Evolutionary conservation across 2,329 filamentous ascomycete species (phyloP), one percentile per base, ranked within the genome.

Genomic region (Alternaria sp.): DNA sequence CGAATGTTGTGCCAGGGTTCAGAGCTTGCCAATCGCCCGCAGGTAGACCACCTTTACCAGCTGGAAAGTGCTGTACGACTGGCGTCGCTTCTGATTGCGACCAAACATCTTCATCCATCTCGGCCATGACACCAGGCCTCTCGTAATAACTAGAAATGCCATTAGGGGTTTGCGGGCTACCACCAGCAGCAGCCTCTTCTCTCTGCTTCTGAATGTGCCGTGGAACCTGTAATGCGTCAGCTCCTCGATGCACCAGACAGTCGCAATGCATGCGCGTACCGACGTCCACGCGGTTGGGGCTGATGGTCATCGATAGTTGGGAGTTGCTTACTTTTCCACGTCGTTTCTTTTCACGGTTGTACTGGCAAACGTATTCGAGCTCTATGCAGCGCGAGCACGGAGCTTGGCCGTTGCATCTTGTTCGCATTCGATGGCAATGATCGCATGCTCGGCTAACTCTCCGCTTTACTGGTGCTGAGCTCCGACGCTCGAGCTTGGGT

Each of bases 371-470:
- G 68, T 97, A 85, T 30, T 91, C 91, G 70, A 96, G 94, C 46
- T 65, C 49, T 74, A 94, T 89, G 79, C 94, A 97, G 79, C 97
- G 93, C 51, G 93, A 92, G 77, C 94, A 97, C 54, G 94, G 94
- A 65, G 92, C 87, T 78, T 95, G 92, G 51, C 94, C 94, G 78
- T 97, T 93, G 76, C 94, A 97, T 81, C 97, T 97, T 34, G 93
- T 97, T 70, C 94, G 87, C 69, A 97, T 85, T 79, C 97, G 94
- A 78, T 97, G 97, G 81, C 94, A 97, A 80, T 97, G 94, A 79
- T 97, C 94, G 81, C 94, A 97, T 16, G 94, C 94, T 72, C 94
- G 87, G 81, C 92, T 97, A 74, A 97, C 97, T 75, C 94, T 88
- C 66, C 93, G 88, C 71, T 94, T 87, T 57, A 97, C 90, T 28